Evolutionary conservation across 2,329 filamentous ascomycete species (phyloP).

Genomic region (Coleophoma crateriformis): DNA sequence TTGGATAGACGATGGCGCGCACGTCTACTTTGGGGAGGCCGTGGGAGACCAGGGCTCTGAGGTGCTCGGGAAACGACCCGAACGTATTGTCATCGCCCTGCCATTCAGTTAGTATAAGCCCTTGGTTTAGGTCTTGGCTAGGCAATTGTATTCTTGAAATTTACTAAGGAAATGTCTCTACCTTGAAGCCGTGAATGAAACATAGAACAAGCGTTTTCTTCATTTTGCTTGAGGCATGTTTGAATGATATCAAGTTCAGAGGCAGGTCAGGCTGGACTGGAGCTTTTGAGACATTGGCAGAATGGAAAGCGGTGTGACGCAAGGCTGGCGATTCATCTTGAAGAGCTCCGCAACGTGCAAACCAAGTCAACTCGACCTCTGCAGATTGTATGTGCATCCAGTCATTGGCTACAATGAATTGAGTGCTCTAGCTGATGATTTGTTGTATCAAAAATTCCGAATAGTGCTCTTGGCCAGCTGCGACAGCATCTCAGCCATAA

Average conservation of each 20-base stretch:
- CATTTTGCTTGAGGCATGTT: slow-evolving; percentile 38
- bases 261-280: not conserved
- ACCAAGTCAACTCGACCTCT: too few species aligned
- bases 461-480: too few species aligned
- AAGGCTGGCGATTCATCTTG: too few species aligned
- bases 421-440: too few species aligned
- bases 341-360: too few species aligned
- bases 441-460: too few species aligned
- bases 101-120: slow-evolving; percentile 1
- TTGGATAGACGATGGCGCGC: slow-evolving; percentile 66
- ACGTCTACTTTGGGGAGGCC: slow-evolving; percentile 66
- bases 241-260: not conserved
- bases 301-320: too few species aligned
- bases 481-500: not conserved
- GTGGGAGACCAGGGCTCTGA: slow-evolving; percentile 57
- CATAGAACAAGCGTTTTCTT: slow-evolving; percentile 77
- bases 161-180: slow-evolving; percentile 21
- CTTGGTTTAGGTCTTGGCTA: not conserved
- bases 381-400: too few species aligned
- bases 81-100: slow-evolving; percentile 77
- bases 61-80: slow-evolving; percentile 67
- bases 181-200: slow-evolving; percentile 88
- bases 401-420: too few species aligned
- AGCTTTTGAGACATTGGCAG: not conserved
- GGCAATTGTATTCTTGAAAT: not conserved